Evolutionary conservation across 257 asterid genomes (phyloP).

Genomic region (Mitragyna speciosa): DNA sequence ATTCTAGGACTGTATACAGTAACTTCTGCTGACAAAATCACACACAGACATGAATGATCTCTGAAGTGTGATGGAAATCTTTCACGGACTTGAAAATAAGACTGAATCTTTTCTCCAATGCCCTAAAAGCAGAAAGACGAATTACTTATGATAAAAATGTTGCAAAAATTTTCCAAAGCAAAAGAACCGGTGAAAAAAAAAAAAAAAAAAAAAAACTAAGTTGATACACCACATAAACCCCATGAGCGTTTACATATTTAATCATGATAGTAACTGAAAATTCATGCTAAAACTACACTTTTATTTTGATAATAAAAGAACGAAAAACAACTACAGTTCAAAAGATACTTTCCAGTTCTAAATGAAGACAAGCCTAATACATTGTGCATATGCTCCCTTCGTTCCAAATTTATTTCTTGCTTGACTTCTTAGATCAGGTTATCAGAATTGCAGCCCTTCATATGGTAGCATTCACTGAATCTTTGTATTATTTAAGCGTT

Average conservation of each 20-base stretch:
- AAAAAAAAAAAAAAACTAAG: not conserved
- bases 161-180: not conserved
- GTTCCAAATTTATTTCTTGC: not conserved
- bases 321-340: not conserved
- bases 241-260: not conserved
- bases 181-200: not conserved
- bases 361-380: not conserved
- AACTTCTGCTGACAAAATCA: conserved; percentile 6
- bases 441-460: not conserved
- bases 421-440: not conserved
- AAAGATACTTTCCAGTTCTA: not conserved
- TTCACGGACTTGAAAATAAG: not conserved
- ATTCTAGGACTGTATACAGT: conserved; percentile 6
- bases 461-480: not conserved
- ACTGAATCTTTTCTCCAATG: not conserved
- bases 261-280: not conserved
- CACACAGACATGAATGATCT: not conserved
- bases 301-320: too few species aligned
- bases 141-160: not conserved
- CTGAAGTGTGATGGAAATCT: not conserved
- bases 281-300: not conserved
- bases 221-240: not conserved
- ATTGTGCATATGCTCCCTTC: not conserved
- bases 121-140: conserved; percentile 6
- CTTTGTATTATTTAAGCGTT: not conserved